Evolutionary conservation across 768 basidiomycete species (phyloP).

Genomic region (Trametes cingulata): DNA sequence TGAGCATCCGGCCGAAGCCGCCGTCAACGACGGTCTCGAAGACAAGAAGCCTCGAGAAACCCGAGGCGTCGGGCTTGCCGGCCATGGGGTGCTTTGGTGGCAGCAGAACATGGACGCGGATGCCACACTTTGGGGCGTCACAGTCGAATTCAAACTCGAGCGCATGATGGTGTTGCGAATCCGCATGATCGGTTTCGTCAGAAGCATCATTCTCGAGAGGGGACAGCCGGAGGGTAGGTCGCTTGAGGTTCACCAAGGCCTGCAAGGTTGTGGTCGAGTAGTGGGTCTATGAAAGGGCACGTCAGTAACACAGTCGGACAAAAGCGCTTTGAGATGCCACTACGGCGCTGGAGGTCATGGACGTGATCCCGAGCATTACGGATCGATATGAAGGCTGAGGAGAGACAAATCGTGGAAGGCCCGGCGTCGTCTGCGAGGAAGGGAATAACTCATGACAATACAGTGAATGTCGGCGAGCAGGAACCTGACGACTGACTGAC

Average conservation of each 20-base stretch:
- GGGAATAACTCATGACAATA: too few relatives aligned
- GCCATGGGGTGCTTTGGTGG: conserved; percentile 62
- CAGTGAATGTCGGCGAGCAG: too few relatives aligned
- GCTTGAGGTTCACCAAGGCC: conserved; percentile 91
- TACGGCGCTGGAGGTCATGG: too few relatives aligned
- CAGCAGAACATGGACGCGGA: conserved; percentile 76
- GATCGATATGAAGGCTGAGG: too few relatives aligned
- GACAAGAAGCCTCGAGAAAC: conserved; percentile 50
- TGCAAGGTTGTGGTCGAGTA: conserved; percentile 93
- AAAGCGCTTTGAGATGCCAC: too few relatives aligned
- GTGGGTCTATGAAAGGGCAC: conserved; percentile 49
- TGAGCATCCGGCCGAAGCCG: conserved; percentile 77
- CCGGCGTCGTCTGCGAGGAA: too few relatives aligned
- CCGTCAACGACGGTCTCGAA: conserved; percentile 73
- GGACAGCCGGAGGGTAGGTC: conserved; percentile 80
- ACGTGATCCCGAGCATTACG: too few relatives aligned
- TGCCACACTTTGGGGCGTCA: conserved; percentile 80
- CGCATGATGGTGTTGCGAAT: conserved; percentile 65
- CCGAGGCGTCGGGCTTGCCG: conserved; percentile 29
- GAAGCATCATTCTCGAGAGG: conserved; percentile 51
- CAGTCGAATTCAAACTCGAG: conserved; percentile 94
- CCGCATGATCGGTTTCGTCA: conserved; percentile 45
- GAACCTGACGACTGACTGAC: too few relatives aligned
- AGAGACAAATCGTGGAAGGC: too few relatives aligned
- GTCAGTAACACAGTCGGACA: background rate